These are phyloP conservation scores for Lichtheimia ramosa DNA, from an alignment of 371 early-diverging fungal species.

Conservation along the genomic window DNA sequence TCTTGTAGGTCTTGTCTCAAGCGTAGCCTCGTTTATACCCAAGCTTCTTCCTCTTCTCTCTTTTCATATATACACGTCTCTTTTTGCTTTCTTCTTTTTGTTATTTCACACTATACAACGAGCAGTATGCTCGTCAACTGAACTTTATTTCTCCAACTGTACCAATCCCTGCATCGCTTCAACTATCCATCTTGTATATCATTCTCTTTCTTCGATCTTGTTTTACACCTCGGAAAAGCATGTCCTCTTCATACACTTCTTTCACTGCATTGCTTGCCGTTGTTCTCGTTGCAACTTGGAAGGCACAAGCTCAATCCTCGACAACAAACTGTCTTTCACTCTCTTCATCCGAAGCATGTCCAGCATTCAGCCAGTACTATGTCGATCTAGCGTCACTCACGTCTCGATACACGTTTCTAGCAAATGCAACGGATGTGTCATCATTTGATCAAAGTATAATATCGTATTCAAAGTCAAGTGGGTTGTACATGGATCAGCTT, in stretches of 20 bases:
- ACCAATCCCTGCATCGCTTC: too few species aligned
- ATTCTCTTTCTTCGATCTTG: background rate
- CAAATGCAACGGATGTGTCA: slow-evolving; percentile 25
- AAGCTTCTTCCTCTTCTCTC: too few species aligned
- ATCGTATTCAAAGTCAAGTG: slow-evolving; percentile 24
- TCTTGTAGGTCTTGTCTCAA: too few species aligned
- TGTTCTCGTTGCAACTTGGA: background rate
- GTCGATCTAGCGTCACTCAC: slow-evolving; percentile 27
- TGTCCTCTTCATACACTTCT: background rate
- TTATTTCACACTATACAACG: too few species aligned
- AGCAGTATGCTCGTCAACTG: too few species aligned
- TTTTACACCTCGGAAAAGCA: background rate
- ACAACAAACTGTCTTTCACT: slow-evolving; percentile 30
- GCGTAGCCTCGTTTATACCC: too few species aligned
- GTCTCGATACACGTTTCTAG: slow-evolving; percentile 24
- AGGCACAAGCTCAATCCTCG: slow-evolving; percentile 1
- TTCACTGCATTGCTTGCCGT: background rate
- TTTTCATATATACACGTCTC: too few species aligned
- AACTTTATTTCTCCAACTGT: too few species aligned
- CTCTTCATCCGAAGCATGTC: slow-evolving; percentile 37
- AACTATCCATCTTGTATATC: too few species aligned
- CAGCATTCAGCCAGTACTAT: slow-evolving; percentile 39
- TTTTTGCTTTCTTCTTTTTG: too few species aligned
- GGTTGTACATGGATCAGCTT: slow-evolving; percentile 23
- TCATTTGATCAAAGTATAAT: slow-evolving; percentile 38